A percentile compares a stretch with the other conserved stretches of the same genome.
Conservation (phyloP, 805 yeast genomes). For the Wickerhamomyces silvicola region DNA sequence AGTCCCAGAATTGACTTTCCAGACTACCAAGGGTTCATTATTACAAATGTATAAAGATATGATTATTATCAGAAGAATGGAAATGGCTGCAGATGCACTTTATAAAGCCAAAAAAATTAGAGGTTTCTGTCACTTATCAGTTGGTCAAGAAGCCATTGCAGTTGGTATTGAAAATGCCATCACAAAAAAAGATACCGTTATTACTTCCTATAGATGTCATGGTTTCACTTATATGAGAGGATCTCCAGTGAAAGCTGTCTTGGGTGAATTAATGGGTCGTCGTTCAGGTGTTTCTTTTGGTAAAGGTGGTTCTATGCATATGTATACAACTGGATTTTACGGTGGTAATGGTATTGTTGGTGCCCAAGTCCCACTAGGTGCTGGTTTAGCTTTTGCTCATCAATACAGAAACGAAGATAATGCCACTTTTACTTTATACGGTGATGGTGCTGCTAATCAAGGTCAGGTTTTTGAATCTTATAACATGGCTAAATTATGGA, state of each 20-base stretch:
- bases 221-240: constrained; percentile 98
- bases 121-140: constrained; percentile 98
- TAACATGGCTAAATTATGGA: constrained; percentile 99
- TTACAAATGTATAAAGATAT: constrained; percentile 95
- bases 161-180: constrained; percentile 97
- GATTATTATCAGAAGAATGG: constrained; percentile 93
- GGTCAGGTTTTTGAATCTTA: constrained; percentile 97
- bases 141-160: constrained; percentile 98
- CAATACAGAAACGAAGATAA: constrained; percentile 78
- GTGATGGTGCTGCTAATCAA: constrained; percentile 99
- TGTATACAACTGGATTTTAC: constrained; percentile 91
- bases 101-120: constrained; percentile 98
- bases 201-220: constrained; percentile 98
- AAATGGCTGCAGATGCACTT: constrained; percentile 97
- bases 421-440: constrained; percentile 86
- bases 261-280: constrained; percentile 96
- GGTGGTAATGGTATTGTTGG: constrained; percentile 99
- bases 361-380: constrained; percentile 98
- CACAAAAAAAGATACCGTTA: constrained; percentile 76
- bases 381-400: constrained; percentile 98
- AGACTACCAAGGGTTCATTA: constrained; percentile 73
- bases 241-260: constrained; percentile 78
- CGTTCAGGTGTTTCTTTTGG: constrained; percentile 93
- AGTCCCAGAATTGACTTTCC: constrained; percentile 63
- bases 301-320: constrained; percentile 99